These are phyloP conservation scores for Stagonosporopsis chrysanthemi DNA, from an alignment of 2,329 filamentous ascomycete genomes.

Conservation along the genomic window DNA sequence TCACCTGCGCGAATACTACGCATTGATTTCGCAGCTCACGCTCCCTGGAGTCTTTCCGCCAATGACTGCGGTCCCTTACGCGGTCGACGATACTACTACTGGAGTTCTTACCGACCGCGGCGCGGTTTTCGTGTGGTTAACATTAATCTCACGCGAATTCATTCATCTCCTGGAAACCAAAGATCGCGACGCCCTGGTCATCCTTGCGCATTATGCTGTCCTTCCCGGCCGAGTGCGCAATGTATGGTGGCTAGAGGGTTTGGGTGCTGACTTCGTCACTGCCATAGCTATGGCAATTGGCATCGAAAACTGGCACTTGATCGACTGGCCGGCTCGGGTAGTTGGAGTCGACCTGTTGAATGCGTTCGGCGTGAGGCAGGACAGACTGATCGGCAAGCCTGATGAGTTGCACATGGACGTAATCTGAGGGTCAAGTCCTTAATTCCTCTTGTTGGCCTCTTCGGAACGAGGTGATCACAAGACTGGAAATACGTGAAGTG, in stretches of 20 bases:
- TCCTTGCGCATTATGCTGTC: constrained; percentile 51
- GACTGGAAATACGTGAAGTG: too few species aligned
- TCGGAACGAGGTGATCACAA: too few species aligned
- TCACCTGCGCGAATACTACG: constrained; percentile 40
- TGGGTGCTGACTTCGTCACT: constrained; percentile 43
- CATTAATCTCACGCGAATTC: constrained; percentile 39
- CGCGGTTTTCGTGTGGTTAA: constrained; percentile 45
- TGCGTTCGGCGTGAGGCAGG: constrained; percentile 29
- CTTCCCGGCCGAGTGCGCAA: constrained; percentile 44
- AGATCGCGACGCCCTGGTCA: constrained; percentile 44
- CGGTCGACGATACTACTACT: constrained; percentile 36
- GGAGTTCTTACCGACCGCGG: constrained; percentile 43
- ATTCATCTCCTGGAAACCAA: constrained; percentile 40
- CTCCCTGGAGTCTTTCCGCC: constrained; percentile 32
- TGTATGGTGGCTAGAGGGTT: constrained; percentile 47
- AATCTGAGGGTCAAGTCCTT: constrained; percentile 23
- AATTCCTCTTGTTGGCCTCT: too few species aligned
- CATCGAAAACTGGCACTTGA: constrained; percentile 38
- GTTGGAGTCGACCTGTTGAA: constrained; percentile 39
- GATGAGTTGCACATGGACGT: constrained; percentile 40
- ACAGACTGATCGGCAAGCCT: constrained; percentile 28
- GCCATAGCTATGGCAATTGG: constrained; percentile 45
- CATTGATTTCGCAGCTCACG: constrained; percentile 42
- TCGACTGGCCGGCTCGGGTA: constrained; percentile 42
- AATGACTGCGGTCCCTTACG: constrained; percentile 40